Base-by-base conservation (phyloP, 2,329 filamentous ascomycete genomes). In the Dryadomyces quercus-mongolicae region DNA sequence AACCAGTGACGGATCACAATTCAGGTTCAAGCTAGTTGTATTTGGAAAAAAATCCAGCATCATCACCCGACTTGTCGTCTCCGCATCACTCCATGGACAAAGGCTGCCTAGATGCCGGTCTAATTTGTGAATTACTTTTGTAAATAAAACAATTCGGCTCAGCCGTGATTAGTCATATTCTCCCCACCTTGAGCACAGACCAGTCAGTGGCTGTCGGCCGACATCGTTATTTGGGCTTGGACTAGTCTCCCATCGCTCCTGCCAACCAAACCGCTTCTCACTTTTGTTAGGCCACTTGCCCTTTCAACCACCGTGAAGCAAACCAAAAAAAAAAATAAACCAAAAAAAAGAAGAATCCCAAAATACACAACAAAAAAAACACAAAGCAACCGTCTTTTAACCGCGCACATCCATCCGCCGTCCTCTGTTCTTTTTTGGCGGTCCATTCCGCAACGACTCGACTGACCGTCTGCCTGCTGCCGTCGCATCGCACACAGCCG, bases 251-350 rank as follows among this genome's bases (percentile, higher is more conserved):
- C 25, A 12, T 45, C 50, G 50, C 42, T 44, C 50, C 50, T 52
- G 43, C 50, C 50, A 38, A 20, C 46, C 25, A 34, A 48, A 18
- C 22, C 21, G 15, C 16, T 40, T 12, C 36, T 40, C 36, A 40
- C 36, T 40, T 40, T 48, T 34, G 47, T 49, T 49, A 47, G 48
- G 53, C 53, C 53, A 54, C 34, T 54, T 54, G 42, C 53, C 53
- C n/a, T 51, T 54, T 54, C 42, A 6, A 38, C 18, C 46, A 12
- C 13, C 18, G n/a, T n/a, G 48, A 42, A 48, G 36, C 16, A n/a
- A 18, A 7, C n/a, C 12, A 18, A 18, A 49, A 49, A 49, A 49
- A 49, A 49, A 48, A 16, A 36, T 36, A 5, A 12, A 10, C 18
- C 9, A 38, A 38, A 38, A 47, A 22, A 22, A 16, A 21, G 15